Evolutionary conservation across 2,329 filamentous ascomycete species (phyloP).

Genomic region (Xenosphaeropsis pyriputrescens): DNA sequence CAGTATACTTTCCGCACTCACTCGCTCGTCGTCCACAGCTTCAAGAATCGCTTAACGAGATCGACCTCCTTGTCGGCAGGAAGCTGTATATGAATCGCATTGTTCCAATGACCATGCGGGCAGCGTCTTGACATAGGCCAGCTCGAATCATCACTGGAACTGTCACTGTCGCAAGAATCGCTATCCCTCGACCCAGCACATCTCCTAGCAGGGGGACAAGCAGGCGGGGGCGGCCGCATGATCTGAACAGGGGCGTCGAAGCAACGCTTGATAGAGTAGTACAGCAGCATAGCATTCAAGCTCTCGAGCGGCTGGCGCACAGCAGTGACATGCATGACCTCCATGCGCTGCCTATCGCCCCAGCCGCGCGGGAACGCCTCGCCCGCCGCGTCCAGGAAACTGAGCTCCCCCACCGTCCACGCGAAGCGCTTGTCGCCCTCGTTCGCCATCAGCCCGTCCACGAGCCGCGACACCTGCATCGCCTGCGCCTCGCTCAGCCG

Average conservation of each 20-base stretch:
- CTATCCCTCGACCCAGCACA: conserved; percentile 2
- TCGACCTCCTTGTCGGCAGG: too few species aligned
- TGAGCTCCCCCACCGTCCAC: conserved; percentile 10
- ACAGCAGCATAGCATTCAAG: conserved; percentile 1
- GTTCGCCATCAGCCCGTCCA: conserved; percentile 6
- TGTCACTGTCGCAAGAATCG: conserved; percentile 3
- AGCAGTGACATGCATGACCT: conserved; percentile 8
- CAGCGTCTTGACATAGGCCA: too few species aligned
- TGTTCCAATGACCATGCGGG: too few species aligned
- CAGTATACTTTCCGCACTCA: too few species aligned
- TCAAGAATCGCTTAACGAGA: too few species aligned
- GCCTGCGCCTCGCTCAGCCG: conserved; percentile 9
- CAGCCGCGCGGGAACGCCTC: too few species aligned
- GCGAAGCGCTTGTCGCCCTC: conserved; percentile 11
- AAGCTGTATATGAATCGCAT: too few species aligned
- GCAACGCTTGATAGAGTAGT: too few species aligned
- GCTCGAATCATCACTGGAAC: conserved; percentile 2
- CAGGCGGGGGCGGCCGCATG: conserved; percentile 2
- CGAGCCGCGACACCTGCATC: conserved; percentile 7
- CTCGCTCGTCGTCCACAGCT: too few species aligned
- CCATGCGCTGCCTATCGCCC: conserved; percentile 2
- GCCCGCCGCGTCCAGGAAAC: conserved; percentile 2
- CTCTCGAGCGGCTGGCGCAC: conserved; percentile 5
- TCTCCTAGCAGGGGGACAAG: background rate
- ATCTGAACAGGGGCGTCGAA: conserved; percentile 4